These are phyloP conservation scores for Fistulina hepatica DNA, from an alignment of 1,284 basidiomycete genomes.

Conservation along the genomic window DNA sequence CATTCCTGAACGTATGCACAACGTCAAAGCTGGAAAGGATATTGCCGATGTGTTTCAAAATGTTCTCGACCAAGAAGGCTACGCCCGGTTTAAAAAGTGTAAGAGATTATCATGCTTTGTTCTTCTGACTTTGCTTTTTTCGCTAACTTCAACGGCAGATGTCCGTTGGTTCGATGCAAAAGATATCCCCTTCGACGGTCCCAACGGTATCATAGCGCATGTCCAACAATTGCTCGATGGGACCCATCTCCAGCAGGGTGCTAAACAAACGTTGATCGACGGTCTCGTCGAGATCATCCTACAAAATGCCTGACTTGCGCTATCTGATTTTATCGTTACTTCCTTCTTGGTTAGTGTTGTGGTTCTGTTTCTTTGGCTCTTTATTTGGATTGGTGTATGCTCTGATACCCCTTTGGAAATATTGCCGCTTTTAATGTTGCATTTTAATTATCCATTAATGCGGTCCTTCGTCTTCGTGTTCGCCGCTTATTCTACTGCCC, in stretches of 20 bases:
- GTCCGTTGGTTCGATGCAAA: slow-evolving; percentile 62
- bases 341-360: not conserved
- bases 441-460: no score
- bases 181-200: slow-evolving; percentile 62
- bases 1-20: no score
- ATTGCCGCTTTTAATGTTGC: no score
- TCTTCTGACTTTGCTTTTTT: slow-evolving; percentile 3
- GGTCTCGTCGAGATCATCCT: slow-evolving; percentile 54
- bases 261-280: slow-evolving; percentile 44
- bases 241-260: slow-evolving; percentile 36
- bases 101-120: slow-evolving; percentile 21
- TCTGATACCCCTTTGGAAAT: no score
- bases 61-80: slow-evolving; percentile 50
- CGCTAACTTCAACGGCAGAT: slow-evolving; percentile 27
- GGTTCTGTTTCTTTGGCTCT: no score
- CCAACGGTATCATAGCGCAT: slow-evolving; percentile 49
- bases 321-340: not conserved
- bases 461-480: no score
- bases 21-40: slow-evolving; percentile 41
- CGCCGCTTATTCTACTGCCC: no score
- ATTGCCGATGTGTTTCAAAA: slow-evolving; percentile 53
- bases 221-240: slow-evolving; percentile 49
- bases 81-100: slow-evolving; percentile 61
- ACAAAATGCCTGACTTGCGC: slow-evolving; percentile 34
- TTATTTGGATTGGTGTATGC: no score